Evolutionary conservation across 2,329 filamentous ascomycete species (phyloP).

Genomic region (Thelonectria olida): DNA sequence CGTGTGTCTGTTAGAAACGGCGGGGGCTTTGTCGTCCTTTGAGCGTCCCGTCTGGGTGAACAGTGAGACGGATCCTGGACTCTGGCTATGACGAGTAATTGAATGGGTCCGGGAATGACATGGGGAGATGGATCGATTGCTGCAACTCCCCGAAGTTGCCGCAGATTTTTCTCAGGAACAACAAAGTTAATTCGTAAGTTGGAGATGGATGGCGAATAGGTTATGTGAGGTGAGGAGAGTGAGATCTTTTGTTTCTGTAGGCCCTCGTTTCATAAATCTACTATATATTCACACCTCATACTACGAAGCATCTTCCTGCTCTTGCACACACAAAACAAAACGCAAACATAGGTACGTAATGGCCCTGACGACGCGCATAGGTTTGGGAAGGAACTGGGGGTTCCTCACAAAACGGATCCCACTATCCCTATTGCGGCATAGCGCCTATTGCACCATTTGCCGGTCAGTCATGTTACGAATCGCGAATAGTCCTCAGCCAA

Average conservation of each 20-base stretch:
- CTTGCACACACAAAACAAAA: no score
- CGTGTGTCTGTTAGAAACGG: no score
- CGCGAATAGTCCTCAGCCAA: conserved; percentile 15
- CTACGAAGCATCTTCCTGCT: no score
- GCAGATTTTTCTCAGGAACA: conserved; percentile 2
- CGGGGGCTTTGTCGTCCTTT: conserved; percentile 4
- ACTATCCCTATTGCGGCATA: conserved; percentile 34
- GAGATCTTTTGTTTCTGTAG: no score
- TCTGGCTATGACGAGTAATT: not conserved
- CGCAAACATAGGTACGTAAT: conserved; percentile 16
- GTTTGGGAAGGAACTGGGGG: not conserved
- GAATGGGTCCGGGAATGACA: conserved; percentile 15
- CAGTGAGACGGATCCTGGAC: no score
- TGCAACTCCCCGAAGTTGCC: conserved; percentile 18
- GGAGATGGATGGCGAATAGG: not conserved
- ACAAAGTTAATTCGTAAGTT: conserved; percentile 9
- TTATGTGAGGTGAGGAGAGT: no score
- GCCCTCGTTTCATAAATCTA: no score
- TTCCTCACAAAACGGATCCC: conserved; percentile 18
- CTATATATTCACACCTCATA: no score
- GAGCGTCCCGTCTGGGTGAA: no score
- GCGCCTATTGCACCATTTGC: conserved; percentile 41
- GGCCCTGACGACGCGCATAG: conserved; percentile 1
- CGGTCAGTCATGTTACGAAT: conserved; percentile 22
- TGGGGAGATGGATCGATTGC: not conserved